Evolutionary conservation across 257 asterid species (phyloP).

Genomic region (Solanum virginianum): DNA sequence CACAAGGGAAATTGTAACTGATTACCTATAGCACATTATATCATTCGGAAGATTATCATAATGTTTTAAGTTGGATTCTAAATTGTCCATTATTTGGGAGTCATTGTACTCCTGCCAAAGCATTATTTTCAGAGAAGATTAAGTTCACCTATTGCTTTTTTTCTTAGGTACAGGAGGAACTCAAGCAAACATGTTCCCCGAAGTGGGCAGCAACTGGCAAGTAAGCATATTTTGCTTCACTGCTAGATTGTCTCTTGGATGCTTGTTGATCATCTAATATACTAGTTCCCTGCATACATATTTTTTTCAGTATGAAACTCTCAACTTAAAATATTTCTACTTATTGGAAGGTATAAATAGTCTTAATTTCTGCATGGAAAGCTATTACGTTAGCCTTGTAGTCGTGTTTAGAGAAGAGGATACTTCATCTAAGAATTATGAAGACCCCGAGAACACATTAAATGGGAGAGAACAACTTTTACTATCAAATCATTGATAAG

Average conservation of each 20-base stretch:
- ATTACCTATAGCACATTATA: neutral
- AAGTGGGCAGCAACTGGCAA: conserved; percentile 74
- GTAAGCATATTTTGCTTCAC: conserved; percentile 16
- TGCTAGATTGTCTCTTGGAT: neutral
- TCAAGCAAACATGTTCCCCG: conserved; percentile 54
- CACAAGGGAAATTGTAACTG: neutral
- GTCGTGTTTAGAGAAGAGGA: neutral
- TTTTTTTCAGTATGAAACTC: neutral
- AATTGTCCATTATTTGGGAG: neutral
- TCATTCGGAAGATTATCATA: neutral
- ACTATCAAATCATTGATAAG: neutral
- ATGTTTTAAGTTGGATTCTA: neutral
- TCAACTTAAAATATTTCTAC: neutral
- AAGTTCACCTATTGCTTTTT: neutral
- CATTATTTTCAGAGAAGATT: neutral
- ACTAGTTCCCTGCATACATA: neutral
- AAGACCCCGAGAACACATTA: neutral
- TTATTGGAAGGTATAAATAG: neutral
- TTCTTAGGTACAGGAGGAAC: conserved; percentile 41
- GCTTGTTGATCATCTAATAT: neutral
- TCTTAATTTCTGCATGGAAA: neutral
- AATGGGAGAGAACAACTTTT: neutral
- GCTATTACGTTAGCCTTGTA: neutral
- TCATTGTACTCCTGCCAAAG: neutral
- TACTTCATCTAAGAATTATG: neutral